These are phyloP conservation scores for Leucosporidium creatinivorum DNA, from an alignment of 768 basidiomycete genomes.

Conservation along the genomic window DNA sequence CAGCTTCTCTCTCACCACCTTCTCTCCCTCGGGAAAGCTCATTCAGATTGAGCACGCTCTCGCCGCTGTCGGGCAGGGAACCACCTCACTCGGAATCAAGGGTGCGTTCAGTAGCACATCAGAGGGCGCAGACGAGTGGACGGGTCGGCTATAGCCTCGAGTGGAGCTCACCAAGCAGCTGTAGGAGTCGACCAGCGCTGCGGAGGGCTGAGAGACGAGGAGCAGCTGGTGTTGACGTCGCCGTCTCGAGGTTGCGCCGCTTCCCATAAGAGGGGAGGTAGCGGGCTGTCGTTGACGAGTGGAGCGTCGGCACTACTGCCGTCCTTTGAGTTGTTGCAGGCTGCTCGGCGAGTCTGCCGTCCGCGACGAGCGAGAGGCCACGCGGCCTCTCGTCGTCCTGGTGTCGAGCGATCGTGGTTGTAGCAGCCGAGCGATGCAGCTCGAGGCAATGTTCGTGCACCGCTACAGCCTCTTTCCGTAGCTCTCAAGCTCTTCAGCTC, in stretches of 20 bases:
- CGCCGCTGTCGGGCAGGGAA: slow-evolving; percentile 79
- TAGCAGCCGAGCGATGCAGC: too few relatives aligned
- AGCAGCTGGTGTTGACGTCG: too few relatives aligned
- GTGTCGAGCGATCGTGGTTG: too few relatives aligned
- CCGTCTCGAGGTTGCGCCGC: too few relatives aligned
- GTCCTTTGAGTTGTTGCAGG: too few relatives aligned
- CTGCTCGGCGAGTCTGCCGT: too few relatives aligned
- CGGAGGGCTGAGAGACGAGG: not conserved
- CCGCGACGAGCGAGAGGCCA: not conserved
- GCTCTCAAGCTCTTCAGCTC: not conserved
- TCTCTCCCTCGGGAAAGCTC: slow-evolving; percentile 70
- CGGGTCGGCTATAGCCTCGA: not conserved
- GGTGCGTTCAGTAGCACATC: slow-evolving; percentile 51
- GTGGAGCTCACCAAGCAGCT: not conserved
- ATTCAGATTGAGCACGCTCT: slow-evolving; percentile 99
- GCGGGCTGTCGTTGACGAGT: too few relatives aligned
- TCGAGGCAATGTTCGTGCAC: too few relatives aligned
- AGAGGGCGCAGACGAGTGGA: not conserved
- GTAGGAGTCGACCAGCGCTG: not conserved
- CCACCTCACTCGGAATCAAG: slow-evolving; percentile 97
- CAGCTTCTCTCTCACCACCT: slow-evolving; percentile 90
- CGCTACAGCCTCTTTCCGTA: too few relatives aligned
- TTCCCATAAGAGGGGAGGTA: too few relatives aligned
- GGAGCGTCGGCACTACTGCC: too few relatives aligned
- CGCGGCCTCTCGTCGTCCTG: not conserved